These are phyloP conservation scores for Hanseniaspora taiwanica DNA, from an alignment of 805 yeast genomes.

Conservation along the genomic window DNA sequence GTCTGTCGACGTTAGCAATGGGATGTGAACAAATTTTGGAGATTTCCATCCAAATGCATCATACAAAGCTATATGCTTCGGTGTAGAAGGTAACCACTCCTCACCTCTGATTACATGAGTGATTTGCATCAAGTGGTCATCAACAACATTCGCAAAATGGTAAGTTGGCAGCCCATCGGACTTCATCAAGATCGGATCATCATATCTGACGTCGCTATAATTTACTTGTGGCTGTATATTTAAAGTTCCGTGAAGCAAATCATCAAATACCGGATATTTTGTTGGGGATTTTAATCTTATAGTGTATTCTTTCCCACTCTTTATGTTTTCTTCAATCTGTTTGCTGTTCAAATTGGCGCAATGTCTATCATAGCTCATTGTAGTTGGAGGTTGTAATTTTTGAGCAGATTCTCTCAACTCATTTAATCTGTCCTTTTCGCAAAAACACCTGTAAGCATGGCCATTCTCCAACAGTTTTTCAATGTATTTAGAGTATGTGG, in stretches of 20 bases:
- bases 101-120: conserved; percentile 96
- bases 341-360: conserved; percentile 39
- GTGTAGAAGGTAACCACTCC: conserved; percentile 95
- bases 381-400: conserved; percentile 70
- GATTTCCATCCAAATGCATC: conserved; percentile 74
- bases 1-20: conserved; percentile 55
- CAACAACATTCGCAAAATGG: conserved; percentile 91
- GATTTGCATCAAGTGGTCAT: conserved; percentile 84
- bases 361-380: conserved; percentile 81
- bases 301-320: conserved; percentile 31
- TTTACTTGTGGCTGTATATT: conserved; percentile 74
- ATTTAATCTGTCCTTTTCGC: conserved; percentile 67
- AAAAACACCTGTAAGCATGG: conserved; percentile 75
- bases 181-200: conserved; percentile 79
- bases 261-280: conserved; percentile 50
- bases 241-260: conserved; percentile 64
- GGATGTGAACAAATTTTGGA: conserved; percentile 81
- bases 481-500: conserved; percentile 51
- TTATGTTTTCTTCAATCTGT: conserved; percentile 27
- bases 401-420: conserved; percentile 60
- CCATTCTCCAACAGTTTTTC: conserved; percentile 46
- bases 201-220: conserved; percentile 56
- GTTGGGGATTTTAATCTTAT: conserved; percentile 71
- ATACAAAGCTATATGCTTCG: conserved; percentile 83
- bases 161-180: conserved; percentile 95